A percentile compares a stretch with the other conserved stretches of the same genome.
These are phyloP conservation scores for Bondarzewia mesenterica DNA, from an alignment of 1,284 basidiomycete species.

Conservation along the genomic window DNA sequence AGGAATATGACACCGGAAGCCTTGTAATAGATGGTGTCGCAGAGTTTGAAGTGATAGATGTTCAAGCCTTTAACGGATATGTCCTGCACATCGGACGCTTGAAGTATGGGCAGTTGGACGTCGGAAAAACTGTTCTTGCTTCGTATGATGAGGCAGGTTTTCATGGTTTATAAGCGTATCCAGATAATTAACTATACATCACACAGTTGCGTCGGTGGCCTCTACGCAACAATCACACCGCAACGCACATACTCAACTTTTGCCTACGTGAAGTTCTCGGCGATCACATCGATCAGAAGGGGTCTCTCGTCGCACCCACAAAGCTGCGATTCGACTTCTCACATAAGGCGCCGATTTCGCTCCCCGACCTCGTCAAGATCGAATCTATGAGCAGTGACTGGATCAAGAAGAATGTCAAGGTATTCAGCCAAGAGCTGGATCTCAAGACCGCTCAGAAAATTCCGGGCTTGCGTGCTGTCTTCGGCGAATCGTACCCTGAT, in stretches of 20 bases:
- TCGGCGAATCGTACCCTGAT: constrained; percentile 97
- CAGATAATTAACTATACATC: constrained; percentile 9
- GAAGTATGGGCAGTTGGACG: constrained; percentile 65
- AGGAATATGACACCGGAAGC: constrained; percentile 94
- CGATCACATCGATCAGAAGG: constrained; percentile 97
- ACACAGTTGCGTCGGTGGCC: constrained; percentile 84
- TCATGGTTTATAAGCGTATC: not conserved
- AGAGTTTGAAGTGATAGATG: constrained; percentile 91
- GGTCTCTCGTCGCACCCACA: constrained; percentile 91
- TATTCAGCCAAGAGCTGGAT: constrained; percentile 83
- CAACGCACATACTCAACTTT: constrained; percentile 97
- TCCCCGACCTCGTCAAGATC: constrained; percentile 75
- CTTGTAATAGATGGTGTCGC: constrained; percentile 88
- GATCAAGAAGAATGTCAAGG: constrained; percentile 85
- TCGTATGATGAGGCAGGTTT: constrained; percentile 66
- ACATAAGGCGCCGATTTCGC: constrained; percentile 81
- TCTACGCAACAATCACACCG: constrained; percentile 96
- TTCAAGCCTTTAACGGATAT: constrained; percentile 83
- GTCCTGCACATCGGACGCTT: constrained; percentile 86
- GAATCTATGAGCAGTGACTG: constrained; percentile 82
- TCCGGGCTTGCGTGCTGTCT: constrained; percentile 91
- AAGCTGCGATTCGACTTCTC: constrained; percentile 99
- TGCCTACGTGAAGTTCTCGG: constrained; percentile 88
- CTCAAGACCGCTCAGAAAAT: constrained; percentile 84
- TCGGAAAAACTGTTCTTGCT: constrained; percentile 65